phyloP scores from a whole-genome alignment of 257 asterid species.

The Nicotiana undulata region DNA sequence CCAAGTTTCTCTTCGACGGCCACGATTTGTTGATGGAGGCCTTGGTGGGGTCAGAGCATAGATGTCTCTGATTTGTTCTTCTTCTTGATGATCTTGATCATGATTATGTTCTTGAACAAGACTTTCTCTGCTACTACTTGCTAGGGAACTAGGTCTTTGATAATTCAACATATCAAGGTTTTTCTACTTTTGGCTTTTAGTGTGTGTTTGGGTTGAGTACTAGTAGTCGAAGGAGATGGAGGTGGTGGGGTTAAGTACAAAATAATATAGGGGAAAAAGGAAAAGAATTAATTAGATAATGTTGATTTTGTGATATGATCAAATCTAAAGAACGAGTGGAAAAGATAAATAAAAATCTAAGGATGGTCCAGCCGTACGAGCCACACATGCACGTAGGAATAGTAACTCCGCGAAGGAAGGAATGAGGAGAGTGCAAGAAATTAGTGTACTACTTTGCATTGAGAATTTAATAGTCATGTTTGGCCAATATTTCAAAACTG shows the following conservation, averaged over 20 bases:
- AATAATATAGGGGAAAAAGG: neutral
- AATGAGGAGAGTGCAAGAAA: neutral
- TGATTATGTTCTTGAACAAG: neutral
- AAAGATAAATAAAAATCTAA: neutral
- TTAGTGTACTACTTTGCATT: neutral
- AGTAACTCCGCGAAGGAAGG: neutral
- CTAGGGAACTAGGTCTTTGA: conserved; percentile 48
- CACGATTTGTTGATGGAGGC: conserved; percentile 15
- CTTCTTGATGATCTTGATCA: conserved; percentile 21
- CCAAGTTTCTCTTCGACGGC: conserved; percentile 34
- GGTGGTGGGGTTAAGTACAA: neutral
- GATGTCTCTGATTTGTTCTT: conserved; percentile 54
- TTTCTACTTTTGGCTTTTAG: neutral
- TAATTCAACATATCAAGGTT: conserved; percentile 29
- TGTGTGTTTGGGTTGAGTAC: neutral
- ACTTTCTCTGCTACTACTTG: conserved; percentile 1
- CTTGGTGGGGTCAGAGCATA: conserved; percentile 76
- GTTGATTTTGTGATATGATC: neutral
- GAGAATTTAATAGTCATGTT: neutral
- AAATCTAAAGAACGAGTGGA: neutral
- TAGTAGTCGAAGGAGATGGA: neutral
- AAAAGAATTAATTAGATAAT: neutral
- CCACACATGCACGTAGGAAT: neutral
- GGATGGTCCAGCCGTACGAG: neutral
- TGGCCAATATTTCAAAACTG: neutral